Conservation (phyloP, 176 grass and related monocot genomes). For the Miscanthus lutarioriparius region DNA sequence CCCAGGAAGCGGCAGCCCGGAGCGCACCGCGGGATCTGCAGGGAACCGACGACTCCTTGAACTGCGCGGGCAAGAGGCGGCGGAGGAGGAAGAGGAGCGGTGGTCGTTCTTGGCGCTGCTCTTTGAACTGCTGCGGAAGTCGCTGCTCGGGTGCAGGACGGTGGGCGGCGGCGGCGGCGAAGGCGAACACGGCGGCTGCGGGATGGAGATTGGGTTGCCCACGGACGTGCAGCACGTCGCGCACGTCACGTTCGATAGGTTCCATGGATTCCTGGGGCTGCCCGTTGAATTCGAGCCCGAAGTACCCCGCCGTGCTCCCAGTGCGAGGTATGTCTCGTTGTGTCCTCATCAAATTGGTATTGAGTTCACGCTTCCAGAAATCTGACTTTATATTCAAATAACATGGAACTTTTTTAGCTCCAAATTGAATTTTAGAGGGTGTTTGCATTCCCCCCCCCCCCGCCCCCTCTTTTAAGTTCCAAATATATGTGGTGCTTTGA, state of each 20-base stretch:
- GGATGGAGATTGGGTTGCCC: constrained; percentile 92
- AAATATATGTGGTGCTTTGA: neutral
- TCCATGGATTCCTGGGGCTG: constrained; percentile 84
- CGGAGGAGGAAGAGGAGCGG: constrained; percentile 44
- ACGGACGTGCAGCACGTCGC: constrained; percentile 83
- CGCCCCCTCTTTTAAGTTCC: neutral
- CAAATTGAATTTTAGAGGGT: neutral
- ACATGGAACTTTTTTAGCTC: neutral
- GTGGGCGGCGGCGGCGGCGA: constrained; percentile 18
- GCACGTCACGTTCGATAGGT: constrained; percentile 89
- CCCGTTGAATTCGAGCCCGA: constrained; percentile 88
- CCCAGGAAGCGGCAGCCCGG: constrained; percentile 7
- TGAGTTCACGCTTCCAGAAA: neutral
- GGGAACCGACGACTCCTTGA: constrained; percentile 17
- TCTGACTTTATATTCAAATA: neutral
- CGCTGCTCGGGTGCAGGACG: constrained; percentile 73
- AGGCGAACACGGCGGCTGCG: constrained; percentile 26
- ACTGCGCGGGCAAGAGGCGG: constrained; percentile 22
- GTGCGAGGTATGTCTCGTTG: constrained; percentile 57
- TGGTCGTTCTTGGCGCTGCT: constrained; percentile 76
- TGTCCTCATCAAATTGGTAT: neutral
- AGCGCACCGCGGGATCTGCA: constrained; percentile 34
- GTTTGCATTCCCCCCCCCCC: neutral
- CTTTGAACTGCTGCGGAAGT: constrained; percentile 66
- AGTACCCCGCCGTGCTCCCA: constrained; percentile 66